These are phyloP conservation scores for Cubamyces sp. DNA, from an alignment of 768 basidiomycete genomes.

Conservation along the genomic window DNA sequence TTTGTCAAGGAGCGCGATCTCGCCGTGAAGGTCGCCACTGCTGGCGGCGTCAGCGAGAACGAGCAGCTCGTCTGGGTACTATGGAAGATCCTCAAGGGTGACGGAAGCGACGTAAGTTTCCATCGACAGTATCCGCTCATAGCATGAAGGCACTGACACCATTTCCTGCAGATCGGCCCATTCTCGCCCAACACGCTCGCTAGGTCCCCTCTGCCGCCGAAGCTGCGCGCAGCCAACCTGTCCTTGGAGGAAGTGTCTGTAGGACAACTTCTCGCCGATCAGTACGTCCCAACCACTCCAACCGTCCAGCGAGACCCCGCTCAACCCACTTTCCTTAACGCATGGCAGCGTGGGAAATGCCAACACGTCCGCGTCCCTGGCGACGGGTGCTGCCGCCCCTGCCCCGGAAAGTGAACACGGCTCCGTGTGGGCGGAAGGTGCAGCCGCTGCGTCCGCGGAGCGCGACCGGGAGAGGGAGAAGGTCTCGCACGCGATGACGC, in stretches of 20 bases:
- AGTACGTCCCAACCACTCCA: slow-evolving; percentile 19
- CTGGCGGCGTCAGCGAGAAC: slow-evolving; percentile 56
- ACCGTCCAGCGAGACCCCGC: too few relatives aligned
- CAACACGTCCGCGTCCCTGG: not conserved
- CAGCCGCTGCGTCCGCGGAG: slow-evolving; percentile 36
- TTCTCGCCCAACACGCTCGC: slow-evolving; percentile 78
- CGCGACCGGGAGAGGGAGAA: slow-evolving; percentile 61
- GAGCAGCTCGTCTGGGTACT: slow-evolving; percentile 86
- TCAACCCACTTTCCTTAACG: not conserved
- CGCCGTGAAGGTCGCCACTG: slow-evolving; percentile 54
- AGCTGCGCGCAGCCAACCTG: slow-evolving; percentile 74
- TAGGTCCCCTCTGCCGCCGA: slow-evolving; percentile 73
- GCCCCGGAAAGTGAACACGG: slow-evolving; percentile 3
- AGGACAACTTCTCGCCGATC: slow-evolving; percentile 22
- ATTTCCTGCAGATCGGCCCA: slow-evolving; percentile 64
- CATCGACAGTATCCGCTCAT: slow-evolving; percentile 16
- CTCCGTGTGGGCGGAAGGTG: slow-evolving; percentile 13
- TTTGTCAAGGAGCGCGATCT: slow-evolving; percentile 70
- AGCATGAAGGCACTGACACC: slow-evolving; percentile 1
- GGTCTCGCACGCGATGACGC: slow-evolving; percentile 58
- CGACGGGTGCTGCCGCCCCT: slow-evolving; percentile 15
- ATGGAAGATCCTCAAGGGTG: slow-evolving; percentile 85
- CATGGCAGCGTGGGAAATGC: not conserved
- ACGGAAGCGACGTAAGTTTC: slow-evolving; percentile 73
- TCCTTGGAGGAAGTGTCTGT: slow-evolving; percentile 60